These are phyloP conservation scores for Aspergillus alliaceus DNA, from an alignment of 2,329 filamentous ascomycete species.

Conservation along the genomic window DNA sequence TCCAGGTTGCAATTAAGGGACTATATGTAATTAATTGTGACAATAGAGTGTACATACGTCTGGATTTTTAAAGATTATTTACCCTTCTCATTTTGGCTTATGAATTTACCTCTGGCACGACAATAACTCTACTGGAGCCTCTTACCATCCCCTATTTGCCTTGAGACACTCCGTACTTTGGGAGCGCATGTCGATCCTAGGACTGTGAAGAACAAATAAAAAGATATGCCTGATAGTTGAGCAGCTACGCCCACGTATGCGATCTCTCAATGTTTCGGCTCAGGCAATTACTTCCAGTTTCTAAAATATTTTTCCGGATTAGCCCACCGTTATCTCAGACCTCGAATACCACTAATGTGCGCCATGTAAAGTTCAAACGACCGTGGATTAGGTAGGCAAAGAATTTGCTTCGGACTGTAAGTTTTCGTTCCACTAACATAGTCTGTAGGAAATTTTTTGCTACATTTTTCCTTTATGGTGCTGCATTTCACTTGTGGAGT, in stretches of 20 bases:
- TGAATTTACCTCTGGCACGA: background rate
- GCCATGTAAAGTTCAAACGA: conserved; percentile 34
- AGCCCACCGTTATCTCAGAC: conserved; percentile 19
- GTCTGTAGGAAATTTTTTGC: conserved; percentile 28
- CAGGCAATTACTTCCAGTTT: conserved; percentile 28
- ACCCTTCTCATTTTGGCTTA: background rate
- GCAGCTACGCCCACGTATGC: conserved; percentile 11
- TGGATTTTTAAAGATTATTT: background rate
- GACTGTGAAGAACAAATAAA: background rate
- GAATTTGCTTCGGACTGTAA: background rate
- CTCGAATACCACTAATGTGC: conserved; percentile 23
- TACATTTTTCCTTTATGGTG: conserved; percentile 31
- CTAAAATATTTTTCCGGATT: conserved; percentile 23
- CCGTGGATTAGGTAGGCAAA: conserved; percentile 33
- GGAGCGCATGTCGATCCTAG: background rate
- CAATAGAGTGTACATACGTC: background rate
- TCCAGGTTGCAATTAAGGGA: too few relatives aligned
- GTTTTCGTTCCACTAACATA: background rate
- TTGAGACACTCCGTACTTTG: too few relatives aligned
- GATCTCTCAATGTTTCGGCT: conserved; percentile 34
- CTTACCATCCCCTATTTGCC: too few relatives aligned
- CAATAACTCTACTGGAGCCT: background rate
- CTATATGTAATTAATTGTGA: too few relatives aligned
- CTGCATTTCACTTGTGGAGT: conserved; percentile 34
- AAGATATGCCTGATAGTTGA: conserved; percentile 9